Evolutionary conservation across 306 rosid genomes (phyloP), one percentile per base, ranked within the genome.

Genomic region (Rosa rugosa): DNA sequence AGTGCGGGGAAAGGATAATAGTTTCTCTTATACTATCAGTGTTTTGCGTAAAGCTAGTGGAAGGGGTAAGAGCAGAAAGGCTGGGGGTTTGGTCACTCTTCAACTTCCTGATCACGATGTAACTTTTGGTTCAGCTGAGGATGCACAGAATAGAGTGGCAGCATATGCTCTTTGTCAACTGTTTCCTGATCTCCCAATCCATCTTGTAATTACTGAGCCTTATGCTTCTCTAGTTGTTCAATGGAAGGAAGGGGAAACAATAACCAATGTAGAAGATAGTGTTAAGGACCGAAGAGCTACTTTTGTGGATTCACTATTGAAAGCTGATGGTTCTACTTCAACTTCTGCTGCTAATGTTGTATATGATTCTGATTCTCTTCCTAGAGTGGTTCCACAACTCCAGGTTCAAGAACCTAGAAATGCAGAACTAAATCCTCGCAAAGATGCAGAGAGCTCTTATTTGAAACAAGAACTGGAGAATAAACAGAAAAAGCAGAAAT

Each of bases 121-220:
- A 83, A 79, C 81, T 75, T 89, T 80, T 81, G 92, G 84, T 57
- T 92, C 91, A 83, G 92, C 86, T 72, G 99, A 92, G 97, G 95
- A 94, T 82, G 94, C 97, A 53, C 99, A 94, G 86, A 92, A 94
- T 83, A 91, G 80, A 84, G 99, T 94, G 83, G 97, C 99, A 76
- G 91, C 99, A 54, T 92, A 87, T 87, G 95, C 97, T 75, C 90
- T 94, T 80, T 89, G 85, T 81, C 89, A 89, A 81, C 79, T 94
- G 79, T 94, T 92, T 86, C 88, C 97, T 41, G 92, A 92, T 86
- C 80, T 89, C 76, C 99, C 99, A 27, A 86, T 91, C 83, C 95
- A 94, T 80, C 88, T 92, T 47, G 78, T 87, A 56, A 82, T 92
- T 69, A 76, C 67, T 3, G 93, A 92, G 86, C 99, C 97, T 76